Evolutionary conservation across 2,329 filamentous ascomycete genomes (phyloP), one percentile per base, ranked within the genome.

Genomic region (Pseudocercospora macadamiae): DNA sequence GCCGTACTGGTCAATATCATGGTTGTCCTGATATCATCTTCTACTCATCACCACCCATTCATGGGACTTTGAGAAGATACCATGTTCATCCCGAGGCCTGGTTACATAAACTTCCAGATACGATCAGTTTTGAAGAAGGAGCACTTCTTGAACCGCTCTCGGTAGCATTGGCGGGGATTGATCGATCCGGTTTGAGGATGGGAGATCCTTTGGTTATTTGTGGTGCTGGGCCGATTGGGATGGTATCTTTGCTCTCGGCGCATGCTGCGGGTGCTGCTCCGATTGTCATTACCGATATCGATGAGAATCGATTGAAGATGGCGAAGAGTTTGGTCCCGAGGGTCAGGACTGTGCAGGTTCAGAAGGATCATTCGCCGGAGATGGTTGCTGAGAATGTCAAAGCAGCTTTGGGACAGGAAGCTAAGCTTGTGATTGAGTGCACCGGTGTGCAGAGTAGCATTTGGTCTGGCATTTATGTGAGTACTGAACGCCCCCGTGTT

Each of bases 71-170:
- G 12, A 65, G 69, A 14, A 58, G 70, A 25, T 71, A 71, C 44
- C 68, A 70, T 42, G 68, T 61, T 28, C 71, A 73, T 57, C 65
- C 70, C 2, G 70, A 64, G 51, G 65, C 66, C 2, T 71, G 68
- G 66, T 57, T 71, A 19, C 70, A 73, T 45, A 73, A 68, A 28
- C 61, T 81, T 1, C 77, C 77, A 0, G 69, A 68, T n/a, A 65
- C 60, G 1, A 65, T 80, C 10, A 70, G 66, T 4, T 74, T 77
- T 36, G 70, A 76, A 28, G 79, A 81, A 54, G 78, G 76, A 0
- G 75, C 75, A 0, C 70, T 83, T 4, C 73, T 82, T 8, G 81
- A 82, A 68, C 80, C 81, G 5, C 82, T 8, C 2, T 49, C 47
- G 7, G 47, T 32, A 74, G 74, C 14, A 77, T 81, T 2, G 73